phyloP scores from a whole-genome alignment of 192 early-diverging fungal genomes.

The Glomus cerebriforme region DNA sequence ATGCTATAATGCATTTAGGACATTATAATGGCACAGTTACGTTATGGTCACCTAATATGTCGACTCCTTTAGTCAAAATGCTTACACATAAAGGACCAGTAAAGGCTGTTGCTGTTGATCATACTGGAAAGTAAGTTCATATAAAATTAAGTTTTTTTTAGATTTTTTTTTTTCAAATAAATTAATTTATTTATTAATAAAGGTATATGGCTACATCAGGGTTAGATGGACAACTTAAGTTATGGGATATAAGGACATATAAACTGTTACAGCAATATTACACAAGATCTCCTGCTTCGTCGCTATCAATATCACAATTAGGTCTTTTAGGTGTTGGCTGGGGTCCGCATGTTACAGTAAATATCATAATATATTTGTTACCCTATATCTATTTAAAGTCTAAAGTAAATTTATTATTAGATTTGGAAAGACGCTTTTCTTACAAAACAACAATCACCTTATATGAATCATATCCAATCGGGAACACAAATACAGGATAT shows the following conservation, averaged over 20 bases:
- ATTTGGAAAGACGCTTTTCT: constrained; percentile 90
- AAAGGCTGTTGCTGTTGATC: constrained; percentile 82
- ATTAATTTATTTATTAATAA: background rate
- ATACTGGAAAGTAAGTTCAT: constrained; percentile 42
- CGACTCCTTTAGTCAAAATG: constrained; percentile 89
- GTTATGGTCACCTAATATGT: constrained; percentile 87
- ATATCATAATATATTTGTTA: constrained; percentile 24
- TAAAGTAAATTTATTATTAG: constrained; percentile 28
- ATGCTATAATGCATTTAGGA: constrained; percentile 89
- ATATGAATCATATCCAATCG: constrained; percentile 80
- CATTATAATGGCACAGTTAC: constrained; percentile 87
- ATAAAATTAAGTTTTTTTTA: background rate
- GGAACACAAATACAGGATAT: constrained; percentile 55
- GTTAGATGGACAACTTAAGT: constrained; percentile 83
- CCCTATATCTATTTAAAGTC: background rate
- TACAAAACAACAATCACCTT: constrained; percentile 77
- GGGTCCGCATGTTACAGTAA: constrained; percentile 72
- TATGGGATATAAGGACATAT: constrained; percentile 93
- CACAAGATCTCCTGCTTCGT: constrained; percentile 75
- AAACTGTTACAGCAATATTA: constrained; percentile 78
- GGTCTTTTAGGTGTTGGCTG: constrained; percentile 83
- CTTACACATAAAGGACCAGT: constrained; percentile 89
- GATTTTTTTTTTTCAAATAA: background rate
- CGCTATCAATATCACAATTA: constrained; percentile 80
- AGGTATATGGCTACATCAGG: constrained; percentile 92